Conservation (phyloP, 768 basidiomycete species). For the Rhodosporidiobolus sp. region DNA sequence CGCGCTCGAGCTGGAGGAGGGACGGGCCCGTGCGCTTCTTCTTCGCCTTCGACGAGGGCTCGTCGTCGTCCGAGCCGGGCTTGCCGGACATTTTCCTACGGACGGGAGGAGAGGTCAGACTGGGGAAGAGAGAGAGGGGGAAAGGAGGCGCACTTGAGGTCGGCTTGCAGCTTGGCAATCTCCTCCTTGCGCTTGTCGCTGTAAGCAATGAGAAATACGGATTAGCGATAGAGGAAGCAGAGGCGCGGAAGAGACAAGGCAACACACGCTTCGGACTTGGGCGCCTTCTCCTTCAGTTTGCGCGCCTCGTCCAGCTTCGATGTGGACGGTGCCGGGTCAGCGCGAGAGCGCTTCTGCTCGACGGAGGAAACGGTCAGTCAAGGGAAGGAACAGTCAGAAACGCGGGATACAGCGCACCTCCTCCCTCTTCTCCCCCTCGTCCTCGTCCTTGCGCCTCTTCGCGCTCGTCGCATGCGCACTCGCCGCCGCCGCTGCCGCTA, state of each 20-base stretch:
- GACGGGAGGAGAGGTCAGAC: background rate
- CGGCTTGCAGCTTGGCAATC: conserved; percentile 42
- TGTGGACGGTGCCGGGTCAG: background rate
- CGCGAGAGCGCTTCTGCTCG: conserved; percentile 14
- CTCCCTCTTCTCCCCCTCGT: conserved; percentile 1
- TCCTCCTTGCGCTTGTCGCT: conserved; percentile 40
- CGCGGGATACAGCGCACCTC: conserved; percentile 9
- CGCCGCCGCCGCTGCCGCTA: conserved; percentile 1
- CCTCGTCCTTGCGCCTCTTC: conserved; percentile 2
- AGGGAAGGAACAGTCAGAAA: too few species aligned
- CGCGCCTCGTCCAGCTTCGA: conserved; percentile 27
- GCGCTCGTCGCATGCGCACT: background rate
- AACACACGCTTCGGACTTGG: conserved; percentile 20
- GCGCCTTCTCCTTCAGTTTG: conserved; percentile 28
- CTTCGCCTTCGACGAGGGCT: conserved; percentile 30
- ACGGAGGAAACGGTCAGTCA: background rate
- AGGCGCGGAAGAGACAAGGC: too few species aligned
- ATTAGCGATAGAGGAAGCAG: background rate
- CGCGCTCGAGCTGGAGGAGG: conserved; percentile 43
- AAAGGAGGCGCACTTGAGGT: conserved; percentile 24
- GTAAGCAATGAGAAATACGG: background rate
- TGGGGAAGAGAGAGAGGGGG: background rate
- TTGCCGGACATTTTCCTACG: conserved; percentile 32
- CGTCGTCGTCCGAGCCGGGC: conserved; percentile 28
- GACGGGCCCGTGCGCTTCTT: conserved; percentile 36